Evolutionary conservation across 2,329 filamentous ascomycete genomes (phyloP).

Genomic region (Atkinsonella texensis): DNA sequence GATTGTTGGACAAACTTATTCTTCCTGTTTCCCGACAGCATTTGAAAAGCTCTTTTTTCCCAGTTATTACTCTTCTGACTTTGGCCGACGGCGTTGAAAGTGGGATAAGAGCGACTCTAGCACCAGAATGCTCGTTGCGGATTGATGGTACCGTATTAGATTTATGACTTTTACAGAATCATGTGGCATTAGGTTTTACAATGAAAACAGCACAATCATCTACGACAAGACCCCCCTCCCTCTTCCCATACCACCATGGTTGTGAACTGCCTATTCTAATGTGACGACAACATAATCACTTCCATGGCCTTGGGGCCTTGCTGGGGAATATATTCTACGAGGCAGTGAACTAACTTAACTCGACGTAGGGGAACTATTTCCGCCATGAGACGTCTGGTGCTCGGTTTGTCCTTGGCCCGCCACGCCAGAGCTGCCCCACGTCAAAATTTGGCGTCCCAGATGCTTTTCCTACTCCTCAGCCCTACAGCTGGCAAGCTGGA

Average conservation of each 20-base stretch:
- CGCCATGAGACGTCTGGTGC: too few species aligned
- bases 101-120: constrained; percentile 2
- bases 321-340: too few species aligned
- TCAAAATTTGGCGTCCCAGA: neutral
- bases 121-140: constrained; percentile 1
- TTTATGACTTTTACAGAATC: constrained; percentile 5
- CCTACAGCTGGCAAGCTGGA: neutral
- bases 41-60: neutral
- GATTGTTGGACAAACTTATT: constrained; percentile 1
- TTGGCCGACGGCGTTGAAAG: constrained; percentile 2
- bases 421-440: constrained; percentile 1
- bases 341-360: neutral
- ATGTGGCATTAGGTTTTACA: constrained; percentile 3
- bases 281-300: too few species aligned
- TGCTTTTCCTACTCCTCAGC: neutral
- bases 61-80: neutral
- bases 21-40: neutral
- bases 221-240: neutral
- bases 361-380: neutral
- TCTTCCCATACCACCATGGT: too few species aligned
- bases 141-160: constrained; percentile 4
- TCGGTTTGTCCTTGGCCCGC: neutral
- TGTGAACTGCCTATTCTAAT: too few species aligned
- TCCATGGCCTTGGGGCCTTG: too few species aligned
- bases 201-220: neutral